Evolutionary conservation across 352 stramenopile genomes (phyloP), one percentile per base, ranked within the genome.

Genomic region (Halophytophthora polymorphica): DNA sequence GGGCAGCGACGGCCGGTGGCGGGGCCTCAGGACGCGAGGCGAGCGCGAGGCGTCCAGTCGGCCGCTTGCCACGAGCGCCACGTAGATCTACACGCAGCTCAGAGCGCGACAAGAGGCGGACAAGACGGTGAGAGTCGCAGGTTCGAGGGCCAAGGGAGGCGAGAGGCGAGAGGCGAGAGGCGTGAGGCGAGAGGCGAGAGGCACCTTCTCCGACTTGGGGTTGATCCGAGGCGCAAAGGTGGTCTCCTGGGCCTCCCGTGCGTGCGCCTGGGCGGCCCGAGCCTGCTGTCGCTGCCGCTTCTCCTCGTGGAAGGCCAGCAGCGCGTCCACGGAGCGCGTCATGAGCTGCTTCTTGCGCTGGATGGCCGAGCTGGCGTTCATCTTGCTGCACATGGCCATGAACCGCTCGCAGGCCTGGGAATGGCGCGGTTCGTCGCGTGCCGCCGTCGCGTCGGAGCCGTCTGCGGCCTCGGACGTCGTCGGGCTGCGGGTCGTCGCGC

Each of bases 11-110:
- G 41, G 34, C 1, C 56, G 48, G 51, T 58, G 66, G n/a, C 58
- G 52, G 29, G 59, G 50, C 21, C 51, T 57, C 1, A 56, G 34
- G 45, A 71, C 61, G 6, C 70, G 66, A 13, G 54, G 53, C 18
- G 50, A 38, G 7, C 64, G 40, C 23, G 64, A 54, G 1, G 53
- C 44, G 28, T 75, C 58, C 2, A 81, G 49, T 1, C 65, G 64
- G 0, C 65, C 70, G 17, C 63, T 78, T 42, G 60, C 47, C 23
- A 87, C 65, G 42, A 84, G 37, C 5, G 64, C 64, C 7, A 69
- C 61, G 28, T 78, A 86, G 15, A 86, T 83, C 74, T 86, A 53
- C 19, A 37, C n/a, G n/a, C n/a, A n/a, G n/a, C n/a, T n/a, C n/a
- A n/a, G n/a, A n/a, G n/a, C n/a, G n/a, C n/a, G n/a, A n/a, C n/a